Percentiles rank a stretch among this genome's conserved stretches.
phyloP scores from a whole-genome alignment of 2,329 filamentous ascomycete genomes.

The Harringtonia lauricola region DNA sequence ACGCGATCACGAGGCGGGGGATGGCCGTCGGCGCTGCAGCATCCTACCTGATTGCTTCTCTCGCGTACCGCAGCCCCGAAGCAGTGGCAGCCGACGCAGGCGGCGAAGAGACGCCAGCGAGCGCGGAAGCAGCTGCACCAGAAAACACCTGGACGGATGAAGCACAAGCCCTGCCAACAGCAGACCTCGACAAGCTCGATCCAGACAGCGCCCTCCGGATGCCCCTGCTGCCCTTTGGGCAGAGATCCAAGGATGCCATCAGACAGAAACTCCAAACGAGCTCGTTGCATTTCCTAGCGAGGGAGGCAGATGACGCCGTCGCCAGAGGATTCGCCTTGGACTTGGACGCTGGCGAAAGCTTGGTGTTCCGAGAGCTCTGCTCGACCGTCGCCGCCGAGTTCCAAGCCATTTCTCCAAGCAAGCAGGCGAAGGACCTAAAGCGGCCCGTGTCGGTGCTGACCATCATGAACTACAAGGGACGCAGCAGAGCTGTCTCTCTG shows the following conservation, averaged over 20 bases:
- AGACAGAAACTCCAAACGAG: neutral
- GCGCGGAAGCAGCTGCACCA: too few relatives aligned
- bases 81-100: neutral
- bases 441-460: slow-evolving; percentile 24
- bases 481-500: slow-evolving; percentile 15
- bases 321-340: neutral
- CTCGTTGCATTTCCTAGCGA: neutral
- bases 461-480: slow-evolving; percentile 23
- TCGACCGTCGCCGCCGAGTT: slow-evolving; percentile 22
- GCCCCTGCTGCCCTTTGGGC: neutral
- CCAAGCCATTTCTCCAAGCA: slow-evolving; percentile 12
- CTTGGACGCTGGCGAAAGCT: slow-evolving; percentile 12
- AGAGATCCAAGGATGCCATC: neutral
- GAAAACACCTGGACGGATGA: too few relatives aligned
- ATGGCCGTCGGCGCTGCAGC: slow-evolving; percentile 6
- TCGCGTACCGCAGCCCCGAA: neutral
- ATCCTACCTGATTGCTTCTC: slow-evolving; percentile 2
- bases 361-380: slow-evolving; percentile 19
- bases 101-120: neutral
- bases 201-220: slow-evolving; percentile 4
- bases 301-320: slow-evolving; percentile 5
- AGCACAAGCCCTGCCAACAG: neutral
- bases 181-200: slow-evolving; percentile 1
- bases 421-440: slow-evolving; percentile 13
- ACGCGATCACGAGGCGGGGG: slow-evolving; percentile 4